Conservation (phyloP, 1,139 yeast genomes). For the Kurtzmaniella quercitrusa region DNA sequence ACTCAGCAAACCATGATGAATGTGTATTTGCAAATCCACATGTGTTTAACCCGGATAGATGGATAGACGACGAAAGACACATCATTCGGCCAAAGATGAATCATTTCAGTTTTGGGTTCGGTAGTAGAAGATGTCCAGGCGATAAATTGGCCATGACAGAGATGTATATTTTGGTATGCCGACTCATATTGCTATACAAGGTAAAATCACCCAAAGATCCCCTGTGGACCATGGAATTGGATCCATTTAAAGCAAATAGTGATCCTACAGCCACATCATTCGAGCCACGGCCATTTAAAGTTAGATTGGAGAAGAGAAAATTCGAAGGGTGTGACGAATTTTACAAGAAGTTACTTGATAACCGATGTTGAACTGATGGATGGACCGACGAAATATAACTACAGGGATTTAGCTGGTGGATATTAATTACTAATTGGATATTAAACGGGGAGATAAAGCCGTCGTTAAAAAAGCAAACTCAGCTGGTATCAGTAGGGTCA, state of each 20-base stretch:
- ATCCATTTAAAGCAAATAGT: constrained; percentile 46
- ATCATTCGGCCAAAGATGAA: constrained; percentile 18
- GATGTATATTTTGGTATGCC: constrained; percentile 41
- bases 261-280: constrained; percentile 55
- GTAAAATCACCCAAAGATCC: constrained; percentile 36
- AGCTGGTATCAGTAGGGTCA: constrained; percentile 39
- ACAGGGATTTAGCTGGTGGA: not conserved
- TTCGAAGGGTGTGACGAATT: constrained; percentile 19
- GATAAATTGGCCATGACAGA: constrained; percentile 58
- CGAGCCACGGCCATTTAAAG: constrained; percentile 47
- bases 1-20: constrained; percentile 66
- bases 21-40: constrained; percentile 44
- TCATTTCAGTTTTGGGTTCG: constrained; percentile 68
- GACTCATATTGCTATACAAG: constrained; percentile 30
- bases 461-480: not conserved
- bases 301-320: constrained; percentile 24
- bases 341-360: constrained; percentile 8
- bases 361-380: too few species aligned
- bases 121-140: constrained; percentile 69
- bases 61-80: constrained; percentile 32
- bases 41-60: constrained; percentile 55
- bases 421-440: not conserved
- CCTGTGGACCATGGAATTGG: constrained; percentile 32
- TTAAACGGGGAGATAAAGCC: not conserved
- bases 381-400: too few species aligned